Percentiles rank a stretch among this genome's conserved stretches.
phyloP scores from a whole-genome alignment of 2,329 filamentous ascomycete species.

The Podosphaera aphanis region DNA sequence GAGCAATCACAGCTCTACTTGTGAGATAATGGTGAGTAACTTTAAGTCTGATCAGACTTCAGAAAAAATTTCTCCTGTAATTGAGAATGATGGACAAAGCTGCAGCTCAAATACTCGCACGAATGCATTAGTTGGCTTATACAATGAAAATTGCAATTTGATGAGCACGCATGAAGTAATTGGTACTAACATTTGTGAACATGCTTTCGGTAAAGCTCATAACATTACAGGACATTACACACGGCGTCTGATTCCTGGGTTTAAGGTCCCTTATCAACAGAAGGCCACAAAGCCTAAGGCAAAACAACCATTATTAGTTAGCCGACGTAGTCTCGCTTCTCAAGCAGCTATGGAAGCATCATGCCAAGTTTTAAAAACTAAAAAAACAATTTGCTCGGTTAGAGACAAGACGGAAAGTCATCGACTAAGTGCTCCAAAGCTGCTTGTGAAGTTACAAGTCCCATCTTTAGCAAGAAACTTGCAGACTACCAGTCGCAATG shows the following conservation, averaged over 20 bases:
- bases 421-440: background rate
- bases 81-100: background rate
- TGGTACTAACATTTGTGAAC: background rate
- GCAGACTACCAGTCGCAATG: background rate
- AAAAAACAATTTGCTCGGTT: background rate
- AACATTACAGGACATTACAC: background rate
- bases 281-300: constrained; percentile 1
- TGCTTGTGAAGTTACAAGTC: background rate
- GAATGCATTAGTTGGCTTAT: background rate
- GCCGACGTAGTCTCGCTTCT: background rate
- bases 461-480: background rate
- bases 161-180: background rate
- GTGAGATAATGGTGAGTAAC: constrained; percentile 1
- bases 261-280: background rate
- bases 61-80: background rate
- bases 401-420: background rate
- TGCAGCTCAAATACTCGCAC: background rate
- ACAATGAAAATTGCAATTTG: background rate
- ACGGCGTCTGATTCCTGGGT: background rate
- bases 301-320: constrained; percentile 1
- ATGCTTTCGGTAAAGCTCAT: background rate
- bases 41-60: background rate
- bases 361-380: background rate
- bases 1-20: background rate
- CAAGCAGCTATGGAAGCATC: background rate